Base-by-base conservation (phyloP, 1,284 basidiomycete genomes). In the Sporisorium graminicola region DNA sequence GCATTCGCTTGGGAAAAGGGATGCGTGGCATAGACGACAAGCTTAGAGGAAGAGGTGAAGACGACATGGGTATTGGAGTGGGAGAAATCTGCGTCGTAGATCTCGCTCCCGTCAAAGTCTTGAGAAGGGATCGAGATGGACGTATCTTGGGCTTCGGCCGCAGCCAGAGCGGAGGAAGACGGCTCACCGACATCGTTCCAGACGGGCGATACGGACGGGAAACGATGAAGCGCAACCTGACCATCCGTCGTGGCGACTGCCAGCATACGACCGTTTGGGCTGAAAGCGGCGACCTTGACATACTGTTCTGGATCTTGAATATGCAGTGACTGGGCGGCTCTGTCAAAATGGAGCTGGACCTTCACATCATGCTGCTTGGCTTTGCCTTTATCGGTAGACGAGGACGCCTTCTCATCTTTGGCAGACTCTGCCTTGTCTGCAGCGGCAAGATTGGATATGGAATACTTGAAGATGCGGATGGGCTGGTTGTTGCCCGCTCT, bases 71-170 rank as follows among this genome's bases (percentile, higher is more conserved):
- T 71, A 26, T 77, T 75, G 63, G 82, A 81, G 16, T 79, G 71
- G 2, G 76, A 79, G 52, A 85, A 85, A 71, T 83, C 82, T 37
- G 74, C 76, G 55, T 82, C 82, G 57, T 82, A 82, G 47, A 85
- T 66, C 44, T 84, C 83, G 47, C 78, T 71, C n/a, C 59, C 63
- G n/a, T 71, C 65, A 27, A 79, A 77, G 53, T 73, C 74, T n/a
- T 68, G 58, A 4, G 61, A 62, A 14, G 71, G 70, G 47, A 74
- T 58, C 27, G 69, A 70, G 65, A 79, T 55, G 50, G 71, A 62
- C 5, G 77, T 66, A 27, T 74, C 73, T 27, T 67, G 62, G 12
- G 63, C 73, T 49, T 75, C 73, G n/a, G 73, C 73, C 3, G 62
- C 62, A 42, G 63, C 67, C 16, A 65, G 49, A 5, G 57, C 54